These are phyloP conservation scores for Globisporangium nagaii DNA, from an alignment of 352 stramenopile genomes.

Conservation along the genomic window DNA sequence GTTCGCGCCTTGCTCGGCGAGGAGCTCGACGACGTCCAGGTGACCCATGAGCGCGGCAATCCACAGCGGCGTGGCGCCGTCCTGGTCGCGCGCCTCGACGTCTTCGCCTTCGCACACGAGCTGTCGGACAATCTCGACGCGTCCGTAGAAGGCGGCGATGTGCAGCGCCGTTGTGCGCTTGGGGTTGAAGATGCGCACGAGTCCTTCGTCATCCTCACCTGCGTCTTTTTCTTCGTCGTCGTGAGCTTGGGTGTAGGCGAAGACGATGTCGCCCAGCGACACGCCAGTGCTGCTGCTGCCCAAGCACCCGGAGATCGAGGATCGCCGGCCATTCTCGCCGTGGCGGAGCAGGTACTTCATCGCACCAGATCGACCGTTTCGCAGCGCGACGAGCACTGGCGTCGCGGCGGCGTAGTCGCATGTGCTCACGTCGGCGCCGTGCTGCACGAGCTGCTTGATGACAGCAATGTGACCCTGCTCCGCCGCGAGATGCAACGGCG, in stretches of 20 bases:
- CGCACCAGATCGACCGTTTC: constrained; percentile 19
- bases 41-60: constrained; percentile 30
- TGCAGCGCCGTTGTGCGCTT: constrained; percentile 30
- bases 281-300: constrained; percentile 1
- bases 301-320: background rate
- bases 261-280: background rate
- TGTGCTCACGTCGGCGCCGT: constrained; percentile 18
- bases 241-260: background rate
- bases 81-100: constrained; percentile 23
- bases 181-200: constrained; percentile 14
- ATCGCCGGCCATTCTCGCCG: background rate
- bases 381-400: constrained; percentile 22
- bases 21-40: constrained; percentile 24
- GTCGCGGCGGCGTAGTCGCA: constrained; percentile 15
- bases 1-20: constrained; percentile 28
- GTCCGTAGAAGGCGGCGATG: constrained; percentile 29
- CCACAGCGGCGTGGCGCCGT: constrained; percentile 29
- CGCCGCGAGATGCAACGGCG: constrained; percentile 22
- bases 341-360: constrained; percentile 22
- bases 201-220: background rate
- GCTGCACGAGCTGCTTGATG: constrained; percentile 19
- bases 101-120: constrained; percentile 14
- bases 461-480: constrained; percentile 18
- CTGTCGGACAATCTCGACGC: constrained; percentile 16
- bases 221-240: background rate